Base-by-base conservation (phyloP, 768 basidiomycete species). In the Naganishia friedmannii region DNA sequence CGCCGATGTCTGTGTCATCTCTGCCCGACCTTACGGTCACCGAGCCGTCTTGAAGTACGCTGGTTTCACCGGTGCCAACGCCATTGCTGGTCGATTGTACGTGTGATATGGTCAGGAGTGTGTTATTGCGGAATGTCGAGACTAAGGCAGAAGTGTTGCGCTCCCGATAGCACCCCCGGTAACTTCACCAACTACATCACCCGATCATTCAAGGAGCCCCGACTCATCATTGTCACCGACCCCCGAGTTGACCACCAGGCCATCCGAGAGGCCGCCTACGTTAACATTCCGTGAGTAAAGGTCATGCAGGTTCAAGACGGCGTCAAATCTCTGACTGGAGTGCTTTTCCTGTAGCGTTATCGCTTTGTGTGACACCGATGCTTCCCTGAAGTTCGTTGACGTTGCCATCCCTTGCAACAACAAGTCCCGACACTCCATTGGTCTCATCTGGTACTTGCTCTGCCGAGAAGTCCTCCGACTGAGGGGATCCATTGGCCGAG, bases 161-260 rank as follows among this genome's bases (percentile, higher is more conserved):
- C 31, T 45, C 29, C 39, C 53, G 26, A 37, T 63, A 71, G 74
- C 86, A 98, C 95, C 74, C 95, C 95, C 77, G 95, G 95, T 86
- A 90, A 88, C 75, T 96, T 98, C 85, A 98, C 96, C 82, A 99
- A 99, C 86, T 97, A 97, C 86, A 95, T 95, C 86, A 96, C 93
- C 77, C 92, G 92, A 79, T 96, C 93, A 71, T 99, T 98, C 91
- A 98, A 97, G 86, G 96, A 99, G 85, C 96, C 96, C 77, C 92
- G 96, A 77, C 87, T 99, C 72, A 94, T 99, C 83, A 82, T 99
- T 79, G 95, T 99, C 73, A 97, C 95, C 82, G 96, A 99, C 85
- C 96, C 96, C 76, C 92, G 96, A 75, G 92, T 97, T 74, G 96
- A 98, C 85, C 96, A 98, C 87, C 96, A 99, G 84, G 96, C 96